phyloP scores from a whole-genome alignment of 495 filamentous ascomycete genomes.

The Elasticomyces elasticus region DNA sequence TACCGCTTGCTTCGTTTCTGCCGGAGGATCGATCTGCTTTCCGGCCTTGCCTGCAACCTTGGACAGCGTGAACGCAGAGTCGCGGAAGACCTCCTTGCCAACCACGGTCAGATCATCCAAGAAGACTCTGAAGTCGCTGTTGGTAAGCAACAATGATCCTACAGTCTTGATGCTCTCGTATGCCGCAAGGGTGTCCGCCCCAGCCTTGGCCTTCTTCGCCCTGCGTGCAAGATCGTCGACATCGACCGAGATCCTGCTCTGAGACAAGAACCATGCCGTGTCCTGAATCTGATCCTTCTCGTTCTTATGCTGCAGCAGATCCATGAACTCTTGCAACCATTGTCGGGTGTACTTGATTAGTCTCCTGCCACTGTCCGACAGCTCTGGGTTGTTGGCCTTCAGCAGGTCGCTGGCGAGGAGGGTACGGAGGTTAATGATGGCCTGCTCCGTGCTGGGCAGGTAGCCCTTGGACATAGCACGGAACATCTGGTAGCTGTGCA shows the following conservation, averaged over 20 bases:
- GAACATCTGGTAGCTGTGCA: constrained; percentile 87
- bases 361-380: constrained; percentile 66
- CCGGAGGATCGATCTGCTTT: constrained; percentile 57
- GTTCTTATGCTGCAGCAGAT: constrained; percentile 73
- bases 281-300: constrained; percentile 77
- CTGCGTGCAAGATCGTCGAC: constrained; percentile 51
- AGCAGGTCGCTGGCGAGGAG: constrained; percentile 68
- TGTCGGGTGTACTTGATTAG: constrained; percentile 62
- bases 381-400: constrained; percentile 61
- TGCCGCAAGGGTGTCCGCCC: constrained; percentile 69
- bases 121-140: constrained; percentile 82
- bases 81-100: constrained; percentile 74
- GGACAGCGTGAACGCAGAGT: constrained; percentile 71
- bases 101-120: constrained; percentile 72
- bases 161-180: constrained; percentile 79
- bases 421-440: constrained; percentile 69
- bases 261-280: constrained; percentile 75
- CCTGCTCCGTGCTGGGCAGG: constrained; percentile 85
- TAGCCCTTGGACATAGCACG: constrained; percentile 75
- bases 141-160: constrained; percentile 71
- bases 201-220: constrained; percentile 54
- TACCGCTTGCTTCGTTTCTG: constrained; percentile 47
- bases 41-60: constrained; percentile 61
- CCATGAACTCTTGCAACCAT: constrained; percentile 65
- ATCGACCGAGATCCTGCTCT: constrained; percentile 61